These are phyloP conservation scores for Capronia epimyces DNA, from an alignment of 2,329 filamentous ascomycete species.

Conservation along the genomic window DNA sequence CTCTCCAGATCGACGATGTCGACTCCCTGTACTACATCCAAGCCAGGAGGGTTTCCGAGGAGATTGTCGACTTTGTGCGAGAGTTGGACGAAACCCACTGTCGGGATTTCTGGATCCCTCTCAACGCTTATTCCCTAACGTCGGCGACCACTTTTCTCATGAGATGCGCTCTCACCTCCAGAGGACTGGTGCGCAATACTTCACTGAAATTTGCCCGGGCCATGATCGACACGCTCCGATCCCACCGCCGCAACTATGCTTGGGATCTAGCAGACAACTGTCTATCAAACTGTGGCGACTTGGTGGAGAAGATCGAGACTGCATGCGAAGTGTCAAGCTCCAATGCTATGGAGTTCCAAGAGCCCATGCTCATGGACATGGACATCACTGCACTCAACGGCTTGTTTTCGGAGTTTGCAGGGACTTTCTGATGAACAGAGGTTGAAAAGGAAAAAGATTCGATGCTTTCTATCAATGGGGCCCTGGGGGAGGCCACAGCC, in stretches of 20 bases:
- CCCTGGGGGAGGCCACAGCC: too few relatives aligned
- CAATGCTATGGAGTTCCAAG: too few relatives aligned
- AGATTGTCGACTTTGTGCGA: conserved; percentile 46
- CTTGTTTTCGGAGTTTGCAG: too few relatives aligned
- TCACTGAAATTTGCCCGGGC: conserved; percentile 44
- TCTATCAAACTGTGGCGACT: conserved; percentile 44
- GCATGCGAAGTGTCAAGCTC: conserved; percentile 5
- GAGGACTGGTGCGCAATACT: conserved; percentile 31
- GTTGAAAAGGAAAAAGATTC: too few relatives aligned
- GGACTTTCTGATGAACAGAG: too few relatives aligned
- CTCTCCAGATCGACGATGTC: too few relatives aligned
- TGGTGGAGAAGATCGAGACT: conserved; percentile 41
- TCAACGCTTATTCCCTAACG: conserved; percentile 46
- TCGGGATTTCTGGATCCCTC: conserved; percentile 49
- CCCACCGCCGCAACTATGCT: conserved; percentile 37
- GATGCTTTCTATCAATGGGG: too few relatives aligned
- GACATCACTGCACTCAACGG: too few relatives aligned
- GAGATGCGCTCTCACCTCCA: conserved; percentile 40
- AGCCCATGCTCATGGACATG: too few relatives aligned
- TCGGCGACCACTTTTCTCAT: conserved; percentile 49
- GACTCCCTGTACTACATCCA: too few relatives aligned
- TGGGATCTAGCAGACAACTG: conserved; percentile 53
- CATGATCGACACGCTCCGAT: conserved; percentile 39
- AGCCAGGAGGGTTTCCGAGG: conserved; percentile 44
- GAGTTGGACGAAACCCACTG: conserved; percentile 44